These are phyloP conservation scores for Solidago caesia DNA, from an alignment of 129 eudicot species.

Conservation along the genomic window DNA sequence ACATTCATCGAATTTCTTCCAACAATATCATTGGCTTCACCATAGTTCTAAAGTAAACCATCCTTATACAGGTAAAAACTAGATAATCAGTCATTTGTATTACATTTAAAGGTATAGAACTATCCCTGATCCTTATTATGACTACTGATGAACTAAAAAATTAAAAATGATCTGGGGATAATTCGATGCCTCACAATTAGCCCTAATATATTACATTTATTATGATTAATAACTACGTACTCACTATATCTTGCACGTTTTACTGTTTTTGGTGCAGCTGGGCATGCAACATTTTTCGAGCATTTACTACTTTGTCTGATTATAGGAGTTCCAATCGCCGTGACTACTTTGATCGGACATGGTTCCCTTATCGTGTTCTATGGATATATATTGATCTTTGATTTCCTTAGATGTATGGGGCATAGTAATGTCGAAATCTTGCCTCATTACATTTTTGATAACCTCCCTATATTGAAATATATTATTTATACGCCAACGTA, in stretches of 20 bases:
- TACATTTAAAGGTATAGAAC: too few relatives aligned
- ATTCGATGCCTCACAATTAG: too few relatives aligned
- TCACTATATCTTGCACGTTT: neutral
- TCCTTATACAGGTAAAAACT: slow-evolving; percentile 49
- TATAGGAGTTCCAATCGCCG: slow-evolving; percentile 57
- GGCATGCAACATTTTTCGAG: slow-evolving; percentile 71
- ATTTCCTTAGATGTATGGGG: slow-evolving; percentile 76
- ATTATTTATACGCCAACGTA: slow-evolving; percentile 65
- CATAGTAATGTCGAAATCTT: slow-evolving; percentile 69
- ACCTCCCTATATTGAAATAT: slow-evolving; percentile 48
- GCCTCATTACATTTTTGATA: slow-evolving; percentile 44
- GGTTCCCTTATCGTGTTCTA: slow-evolving; percentile 65
- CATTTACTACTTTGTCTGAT: slow-evolving; percentile 65
- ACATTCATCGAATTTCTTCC: slow-evolving; percentile 49
- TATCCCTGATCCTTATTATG: too few relatives aligned
- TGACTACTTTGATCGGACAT: slow-evolving; percentile 57
- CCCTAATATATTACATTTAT: neutral
- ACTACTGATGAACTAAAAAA: too few relatives aligned
- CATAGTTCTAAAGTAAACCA: slow-evolving; percentile 60
- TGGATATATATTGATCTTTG: slow-evolving; percentile 56
- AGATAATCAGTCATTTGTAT: neutral
- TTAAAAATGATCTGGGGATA: too few relatives aligned
- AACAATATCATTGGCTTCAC: slow-evolving; percentile 71
- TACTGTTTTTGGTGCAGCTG: slow-evolving; percentile 53
- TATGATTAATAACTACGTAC: neutral